Evolutionary conservation across 345 rosid genomes (phyloP).

Genomic region (Hypericum perforatum): DNA sequence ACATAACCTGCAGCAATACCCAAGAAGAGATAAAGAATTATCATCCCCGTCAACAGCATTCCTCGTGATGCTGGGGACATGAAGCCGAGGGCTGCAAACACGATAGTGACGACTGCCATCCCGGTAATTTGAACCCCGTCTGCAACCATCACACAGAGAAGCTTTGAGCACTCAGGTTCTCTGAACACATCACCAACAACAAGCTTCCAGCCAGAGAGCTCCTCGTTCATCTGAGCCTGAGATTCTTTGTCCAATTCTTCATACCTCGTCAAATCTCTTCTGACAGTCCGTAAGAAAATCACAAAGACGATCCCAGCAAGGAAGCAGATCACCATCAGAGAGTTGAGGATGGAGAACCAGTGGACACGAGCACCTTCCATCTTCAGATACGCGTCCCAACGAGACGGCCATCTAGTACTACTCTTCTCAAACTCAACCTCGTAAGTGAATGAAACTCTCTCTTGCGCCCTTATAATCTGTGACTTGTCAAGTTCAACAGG

Average conservation of each 20-base stretch:
- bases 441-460: slow-evolving; percentile 1
- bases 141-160: not conserved
- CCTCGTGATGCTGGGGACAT: slow-evolving; percentile 1
- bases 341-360: slow-evolving; percentile 3
- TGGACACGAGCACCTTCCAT: slow-evolving; percentile 6
- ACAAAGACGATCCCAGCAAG: not conserved
- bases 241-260: slow-evolving; percentile 1
- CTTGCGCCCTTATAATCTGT: slow-evolving; percentile 1
- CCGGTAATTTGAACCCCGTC: slow-evolving; percentile 2
- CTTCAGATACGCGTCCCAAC: slow-evolving; percentile 5
- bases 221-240: slow-evolving; percentile 4
- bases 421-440: slow-evolving; percentile 3
- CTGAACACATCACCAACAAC: slow-evolving; percentile 3
- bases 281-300: not conserved
- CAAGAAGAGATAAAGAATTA: not conserved
- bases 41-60: slow-evolving; percentile 1
- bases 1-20: slow-evolving; percentile 3
- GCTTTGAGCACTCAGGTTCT: slow-evolving; percentile 1
- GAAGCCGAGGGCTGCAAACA: not conserved
- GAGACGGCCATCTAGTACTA: slow-evolving; percentile 1
- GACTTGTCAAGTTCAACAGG: slow-evolving; percentile 1
- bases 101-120: slow-evolving; percentile 5
- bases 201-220: slow-evolving; percentile 4
- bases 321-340: not conserved
- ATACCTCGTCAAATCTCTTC: not conserved